These are phyloP conservation scores for Saturnispora serradocipensis DNA, from an alignment of 805 yeast species.

Conservation along the genomic window DNA sequence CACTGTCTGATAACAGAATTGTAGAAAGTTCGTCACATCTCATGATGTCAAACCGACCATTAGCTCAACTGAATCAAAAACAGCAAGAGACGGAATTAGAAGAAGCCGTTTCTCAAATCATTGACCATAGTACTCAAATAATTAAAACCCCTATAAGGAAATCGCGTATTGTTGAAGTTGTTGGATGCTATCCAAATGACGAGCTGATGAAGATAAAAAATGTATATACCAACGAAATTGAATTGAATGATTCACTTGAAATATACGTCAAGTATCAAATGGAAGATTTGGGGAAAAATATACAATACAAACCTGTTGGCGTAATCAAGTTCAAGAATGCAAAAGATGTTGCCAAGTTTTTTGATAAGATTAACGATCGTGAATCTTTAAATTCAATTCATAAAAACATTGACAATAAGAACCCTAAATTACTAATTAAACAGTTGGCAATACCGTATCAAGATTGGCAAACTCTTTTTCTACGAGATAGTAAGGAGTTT, in stretches of 20 bases:
- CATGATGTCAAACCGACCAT: background rate
- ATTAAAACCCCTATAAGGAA: background rate
- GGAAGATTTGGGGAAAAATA: background rate
- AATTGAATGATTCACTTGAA: constrained; percentile 10
- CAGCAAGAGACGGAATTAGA: background rate
- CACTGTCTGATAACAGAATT: background rate
- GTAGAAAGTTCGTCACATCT: background rate
- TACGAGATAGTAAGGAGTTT: background rate
- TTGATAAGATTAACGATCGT: constrained; percentile 1
- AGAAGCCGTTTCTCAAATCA: background rate
- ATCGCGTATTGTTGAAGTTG: constrained; percentile 1
- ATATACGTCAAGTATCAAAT: constrained; percentile 5
- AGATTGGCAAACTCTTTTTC: background rate
- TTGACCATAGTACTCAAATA: constrained; percentile 4
- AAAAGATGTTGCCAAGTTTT: background rate
- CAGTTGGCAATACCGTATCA: background rate
- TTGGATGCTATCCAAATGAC: constrained; percentile 9
- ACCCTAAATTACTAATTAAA: background rate
- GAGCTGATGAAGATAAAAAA: constrained; percentile 4
- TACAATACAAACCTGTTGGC: background rate
- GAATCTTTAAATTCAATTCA: background rate
- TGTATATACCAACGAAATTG: constrained; percentile 1
- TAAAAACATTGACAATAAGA: background rate
- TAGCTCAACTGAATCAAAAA: background rate
- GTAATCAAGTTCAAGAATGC: background rate